These are phyloP conservation scores for Furcasterigmium sp. DNA, from an alignment of 2,329 filamentous ascomycete species.

Conservation along the genomic window DNA sequence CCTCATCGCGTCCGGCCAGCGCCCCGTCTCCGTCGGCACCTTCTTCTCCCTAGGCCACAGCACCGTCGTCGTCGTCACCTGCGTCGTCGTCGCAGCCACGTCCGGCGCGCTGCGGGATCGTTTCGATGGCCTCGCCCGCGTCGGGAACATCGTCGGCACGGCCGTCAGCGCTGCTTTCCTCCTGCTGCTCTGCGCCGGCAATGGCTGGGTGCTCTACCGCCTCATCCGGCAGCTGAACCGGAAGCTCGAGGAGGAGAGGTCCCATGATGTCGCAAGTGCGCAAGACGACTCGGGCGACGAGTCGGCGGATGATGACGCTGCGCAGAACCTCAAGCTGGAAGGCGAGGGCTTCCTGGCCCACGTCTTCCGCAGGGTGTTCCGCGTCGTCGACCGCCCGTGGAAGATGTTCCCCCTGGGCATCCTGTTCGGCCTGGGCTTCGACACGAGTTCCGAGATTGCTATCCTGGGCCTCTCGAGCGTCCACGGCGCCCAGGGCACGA, in stretches of 20 bases:
- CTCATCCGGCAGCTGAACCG: conserved; percentile 63
- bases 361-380: conserved; percentile 71
- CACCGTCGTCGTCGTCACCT: conserved; percentile 87
- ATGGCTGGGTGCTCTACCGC: conserved; percentile 78
- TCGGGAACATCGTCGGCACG: conserved; percentile 87
- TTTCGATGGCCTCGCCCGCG: conserved; percentile 72
- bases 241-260: conserved; percentile 43
- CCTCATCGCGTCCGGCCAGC: conserved; percentile 77
- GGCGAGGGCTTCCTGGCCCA: conserved; percentile 71
- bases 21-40: conserved; percentile 85
- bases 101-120: conserved; percentile 74
- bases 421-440: conserved; percentile 87
- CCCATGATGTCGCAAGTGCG: conserved; percentile 16
- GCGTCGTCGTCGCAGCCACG: conserved; percentile 86
- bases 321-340: conserved; percentile 60
- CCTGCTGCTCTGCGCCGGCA: conserved; percentile 75
- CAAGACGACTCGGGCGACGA: conserved; percentile 18
- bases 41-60: conserved; percentile 94
- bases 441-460: conserved; percentile 91
- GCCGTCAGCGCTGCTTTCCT: conserved; percentile 80
- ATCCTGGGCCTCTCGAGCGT: conserved; percentile 86
- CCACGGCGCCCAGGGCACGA: conserved; percentile 78
- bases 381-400: conserved; percentile 71
- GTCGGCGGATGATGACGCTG: conserved; percentile 21
- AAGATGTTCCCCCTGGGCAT: conserved; percentile 94